Percentiles rank a stretch among this genome's conserved stretches.
These are phyloP conservation scores for Xylariaceae sp. DNA, from an alignment of 2,329 filamentous ascomycete species.

Conservation along the genomic window DNA sequence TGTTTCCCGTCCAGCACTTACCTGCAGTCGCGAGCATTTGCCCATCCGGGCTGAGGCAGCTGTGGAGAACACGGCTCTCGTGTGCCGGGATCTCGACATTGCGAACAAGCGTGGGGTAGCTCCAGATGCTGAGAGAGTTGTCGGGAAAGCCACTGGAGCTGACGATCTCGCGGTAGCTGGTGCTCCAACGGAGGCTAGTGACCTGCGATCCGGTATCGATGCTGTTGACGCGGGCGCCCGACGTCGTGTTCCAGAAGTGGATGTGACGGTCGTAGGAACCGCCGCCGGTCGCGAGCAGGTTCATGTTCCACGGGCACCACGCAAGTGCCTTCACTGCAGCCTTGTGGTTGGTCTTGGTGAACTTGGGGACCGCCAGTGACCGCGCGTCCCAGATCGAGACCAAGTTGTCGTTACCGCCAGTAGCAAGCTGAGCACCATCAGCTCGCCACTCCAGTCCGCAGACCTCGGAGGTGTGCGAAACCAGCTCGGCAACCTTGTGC, in stretches of 20 bases:
- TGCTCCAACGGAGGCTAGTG: constrained; percentile 92
- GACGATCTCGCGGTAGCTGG: constrained; percentile 95
- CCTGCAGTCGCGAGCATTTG: constrained; percentile 95
- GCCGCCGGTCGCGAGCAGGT: constrained; percentile 91
- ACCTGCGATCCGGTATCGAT: constrained; percentile 98
- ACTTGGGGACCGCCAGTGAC: constrained; percentile 87
- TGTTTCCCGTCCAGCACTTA: constrained; percentile 30
- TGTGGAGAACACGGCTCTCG: constrained; percentile 93
- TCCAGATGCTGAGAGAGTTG: constrained; percentile 98
- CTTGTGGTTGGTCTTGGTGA: constrained; percentile 99
- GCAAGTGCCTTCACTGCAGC: constrained; percentile 96
- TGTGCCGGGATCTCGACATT: constrained; percentile 97
- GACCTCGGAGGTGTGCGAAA: constrained; percentile 95
- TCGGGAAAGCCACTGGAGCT: constrained; percentile 98
- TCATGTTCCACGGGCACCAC: constrained; percentile 99
- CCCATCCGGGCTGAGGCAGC: constrained; percentile 91
- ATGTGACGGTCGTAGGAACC: constrained; percentile 96
- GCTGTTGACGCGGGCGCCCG: constrained; percentile 94
- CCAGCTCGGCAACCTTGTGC: constrained; percentile 96
- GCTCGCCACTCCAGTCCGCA: constrained; percentile 97
- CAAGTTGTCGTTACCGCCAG: constrained; percentile 96
- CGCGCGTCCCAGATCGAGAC: constrained; percentile 99
- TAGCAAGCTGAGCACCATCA: constrained; percentile 92
- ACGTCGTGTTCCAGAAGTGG: constrained; percentile 99
- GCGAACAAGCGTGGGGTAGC: constrained; percentile 92